Percentiles rank a stretch among this genome's conserved stretches.
These are phyloP conservation scores for Celoporthe dispersa DNA, from an alignment of 2,329 filamentous ascomycete species.

Conservation along the genomic window DNA sequence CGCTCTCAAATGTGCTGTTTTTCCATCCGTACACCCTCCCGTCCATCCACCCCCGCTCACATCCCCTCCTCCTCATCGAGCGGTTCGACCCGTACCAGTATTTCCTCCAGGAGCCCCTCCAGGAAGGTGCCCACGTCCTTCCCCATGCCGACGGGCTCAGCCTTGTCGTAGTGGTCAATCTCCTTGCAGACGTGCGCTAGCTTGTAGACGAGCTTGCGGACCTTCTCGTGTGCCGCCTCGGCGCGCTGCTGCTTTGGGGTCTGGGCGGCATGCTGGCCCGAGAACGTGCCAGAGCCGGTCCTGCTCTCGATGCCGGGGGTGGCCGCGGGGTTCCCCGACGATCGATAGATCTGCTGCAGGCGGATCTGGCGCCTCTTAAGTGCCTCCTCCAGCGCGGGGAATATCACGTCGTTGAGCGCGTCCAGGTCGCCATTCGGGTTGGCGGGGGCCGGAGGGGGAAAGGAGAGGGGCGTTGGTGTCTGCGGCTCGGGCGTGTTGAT, in stretches of 20 bases:
- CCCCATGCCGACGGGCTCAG: slow-evolving; percentile 90
- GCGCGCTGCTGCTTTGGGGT: slow-evolving; percentile 70
- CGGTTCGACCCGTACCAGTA: slow-evolving; percentile 88
- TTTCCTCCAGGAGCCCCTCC: slow-evolving; percentile 91
- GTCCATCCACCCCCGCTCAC: slow-evolving; percentile 3
- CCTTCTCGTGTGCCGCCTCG: slow-evolving; percentile 77
- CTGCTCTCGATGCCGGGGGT: slow-evolving; percentile 50
- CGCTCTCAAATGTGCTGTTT: neutral
- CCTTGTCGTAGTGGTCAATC: slow-evolving; percentile 86
- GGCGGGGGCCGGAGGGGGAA: slow-evolving; percentile 60
- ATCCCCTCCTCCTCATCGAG: slow-evolving; percentile 71
- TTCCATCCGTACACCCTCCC: neutral
- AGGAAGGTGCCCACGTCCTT: slow-evolving; percentile 86
- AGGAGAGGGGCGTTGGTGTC: slow-evolving; percentile 44
- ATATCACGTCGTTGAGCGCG: slow-evolving; percentile 86
- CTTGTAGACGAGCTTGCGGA: slow-evolving; percentile 81
- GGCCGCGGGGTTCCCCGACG: neutral
- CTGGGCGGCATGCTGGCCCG: slow-evolving; percentile 47
- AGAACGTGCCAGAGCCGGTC: slow-evolving; percentile 42
- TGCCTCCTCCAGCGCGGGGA: slow-evolving; percentile 90
- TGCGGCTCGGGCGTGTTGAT: slow-evolving; percentile 28
- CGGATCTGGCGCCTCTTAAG: slow-evolving; percentile 76
- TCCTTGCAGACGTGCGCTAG: slow-evolving; percentile 83
- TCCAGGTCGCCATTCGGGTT: slow-evolving; percentile 75
- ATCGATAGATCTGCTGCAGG: slow-evolving; percentile 56